These are phyloP conservation scores for Suillus americanus DNA, from an alignment of 768 basidiomycete species.

Conservation along the genomic window DNA sequence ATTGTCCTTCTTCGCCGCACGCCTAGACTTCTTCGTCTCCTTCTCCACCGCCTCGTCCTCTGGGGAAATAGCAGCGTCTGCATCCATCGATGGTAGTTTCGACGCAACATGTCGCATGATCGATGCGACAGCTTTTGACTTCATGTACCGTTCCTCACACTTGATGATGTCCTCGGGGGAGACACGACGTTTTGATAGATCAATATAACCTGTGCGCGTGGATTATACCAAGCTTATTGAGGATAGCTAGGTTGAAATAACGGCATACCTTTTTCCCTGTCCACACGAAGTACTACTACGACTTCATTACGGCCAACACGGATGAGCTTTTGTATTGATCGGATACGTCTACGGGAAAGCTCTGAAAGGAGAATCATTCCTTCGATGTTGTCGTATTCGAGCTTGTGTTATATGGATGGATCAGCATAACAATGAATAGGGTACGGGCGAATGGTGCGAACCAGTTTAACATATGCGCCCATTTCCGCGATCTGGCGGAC, in stretches of 20 bases:
- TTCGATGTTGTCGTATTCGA: slow-evolving; percentile 99
- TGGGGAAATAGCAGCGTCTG: slow-evolving; percentile 15
- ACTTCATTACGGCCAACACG: slow-evolving; percentile 97
- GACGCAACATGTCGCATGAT: slow-evolving; percentile 91
- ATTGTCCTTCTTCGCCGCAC: slow-evolving; percentile 43
- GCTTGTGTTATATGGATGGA: slow-evolving; percentile 42
- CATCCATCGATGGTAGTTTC: slow-evolving; percentile 55
- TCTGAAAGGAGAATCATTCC: slow-evolving; percentile 99
- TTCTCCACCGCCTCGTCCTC: slow-evolving; percentile 42
- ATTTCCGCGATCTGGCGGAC: slow-evolving; percentile 99
- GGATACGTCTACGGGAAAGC: slow-evolving; percentile 91
- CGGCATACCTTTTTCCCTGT: slow-evolving; percentile 92
- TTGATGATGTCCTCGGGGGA: slow-evolving; percentile 98
- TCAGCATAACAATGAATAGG: not conserved
- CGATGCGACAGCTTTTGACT: slow-evolving; percentile 93
- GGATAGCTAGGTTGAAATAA: not conserved
- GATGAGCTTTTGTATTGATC: slow-evolving; percentile 97
- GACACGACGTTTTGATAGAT: slow-evolving; percentile 96
- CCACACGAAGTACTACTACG: slow-evolving; percentile 95
- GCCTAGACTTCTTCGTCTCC: slow-evolving; percentile 47
- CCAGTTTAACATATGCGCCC: slow-evolving; percentile 99
- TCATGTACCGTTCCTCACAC: slow-evolving; percentile 98
- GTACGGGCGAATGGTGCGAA: slow-evolving; percentile 37
- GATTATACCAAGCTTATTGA: slow-evolving; percentile 3
- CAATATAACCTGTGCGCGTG: slow-evolving; percentile 82